Evolutionary conservation across 306 rosid species (phyloP).

Genomic region (Cucumis cinereus): DNA sequence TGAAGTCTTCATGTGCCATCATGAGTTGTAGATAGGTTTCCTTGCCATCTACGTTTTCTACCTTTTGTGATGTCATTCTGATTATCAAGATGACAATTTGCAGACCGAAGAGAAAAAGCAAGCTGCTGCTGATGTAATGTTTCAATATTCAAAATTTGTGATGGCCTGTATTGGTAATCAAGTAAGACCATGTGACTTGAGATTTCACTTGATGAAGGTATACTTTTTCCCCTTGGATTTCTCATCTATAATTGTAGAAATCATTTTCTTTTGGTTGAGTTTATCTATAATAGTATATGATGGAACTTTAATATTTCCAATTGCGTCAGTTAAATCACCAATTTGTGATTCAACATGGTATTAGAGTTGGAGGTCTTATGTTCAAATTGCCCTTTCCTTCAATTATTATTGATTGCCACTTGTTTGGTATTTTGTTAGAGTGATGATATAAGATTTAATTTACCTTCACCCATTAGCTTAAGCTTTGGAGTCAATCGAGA

Average conservation of each 20-base stretch:
- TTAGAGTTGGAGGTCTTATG: too few species aligned
- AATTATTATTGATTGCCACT: too few species aligned
- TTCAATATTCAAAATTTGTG: conserved; percentile 71
- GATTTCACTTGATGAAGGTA: conserved; percentile 96
- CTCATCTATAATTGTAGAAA: neutral
- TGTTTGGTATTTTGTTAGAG: too few species aligned
- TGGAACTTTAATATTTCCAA: neutral
- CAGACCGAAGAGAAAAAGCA: conserved; percentile 68
- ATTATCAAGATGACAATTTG: conserved; percentile 11
- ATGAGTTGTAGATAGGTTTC: neutral
- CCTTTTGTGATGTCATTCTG: neutral
- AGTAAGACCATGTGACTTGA: conserved; percentile 65
- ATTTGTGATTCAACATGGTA: too few species aligned
- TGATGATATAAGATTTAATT: too few species aligned
- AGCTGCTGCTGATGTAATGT: conserved; percentile 81
- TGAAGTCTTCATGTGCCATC: neutral
- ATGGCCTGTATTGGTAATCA: conserved; percentile 67
- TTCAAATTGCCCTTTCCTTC: too few species aligned
- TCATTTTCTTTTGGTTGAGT: conserved; percentile 6
- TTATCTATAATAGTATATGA: neutral
- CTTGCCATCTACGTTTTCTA: neutral
- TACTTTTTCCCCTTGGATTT: neutral
- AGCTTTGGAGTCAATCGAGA: too few species aligned
- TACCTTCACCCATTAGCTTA: too few species aligned
- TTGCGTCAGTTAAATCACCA: neutral